Evolutionary conservation across 2,329 filamentous ascomycete species (phyloP), one percentile per base, ranked within the genome.

Genomic region (Bipolaris bicolor): DNA sequence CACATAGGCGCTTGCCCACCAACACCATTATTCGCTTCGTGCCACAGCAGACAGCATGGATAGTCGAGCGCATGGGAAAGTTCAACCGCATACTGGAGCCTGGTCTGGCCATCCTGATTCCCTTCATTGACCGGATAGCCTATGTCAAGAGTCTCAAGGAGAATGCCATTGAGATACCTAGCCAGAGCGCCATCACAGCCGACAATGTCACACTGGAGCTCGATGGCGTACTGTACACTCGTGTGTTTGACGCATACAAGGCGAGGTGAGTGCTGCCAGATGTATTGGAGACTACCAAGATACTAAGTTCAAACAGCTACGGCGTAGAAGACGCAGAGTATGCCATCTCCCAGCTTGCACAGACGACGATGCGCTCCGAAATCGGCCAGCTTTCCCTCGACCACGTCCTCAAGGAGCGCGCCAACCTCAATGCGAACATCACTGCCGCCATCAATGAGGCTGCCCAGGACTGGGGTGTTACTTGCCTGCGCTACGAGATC

Each of bases 21-120:
- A 99, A 99, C 80, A 99, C 95, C 3, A 83, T 99, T 62, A 83
- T 99, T 69, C 91, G 94, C 59, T 99, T 98, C 79, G 95, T 99
- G 40, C 95, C 95, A n/a, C 95, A 99, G 80, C 95, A 99, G 82
- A 98, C 94, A 69, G 95, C 95, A 77, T 99, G 95, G 95, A 94
- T 99, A 58, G 95, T 99, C 55, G 95, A 99, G 85, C 93, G 95
- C 74, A 99, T 99, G 95, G 95, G 95, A 71, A 95, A 93, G 79
- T 99, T 97, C 82, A 90, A 91, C 80, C 86, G 93, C 59, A 97
- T 99, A 71, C 82, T 99, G 49, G 87, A 97, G 70, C 95, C 95
- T 3, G 95, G 95, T 55, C 83, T 99, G 61, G 93, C 95, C 20
- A 84, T 99, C 62, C 80, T 99, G 66, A 84, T 95, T 52, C 95